A percentile compares a stretch with the other conserved stretches of the same genome.
Conservation (phyloP, 73 alveolate genomes). For the Breviolum minutum region DNA sequence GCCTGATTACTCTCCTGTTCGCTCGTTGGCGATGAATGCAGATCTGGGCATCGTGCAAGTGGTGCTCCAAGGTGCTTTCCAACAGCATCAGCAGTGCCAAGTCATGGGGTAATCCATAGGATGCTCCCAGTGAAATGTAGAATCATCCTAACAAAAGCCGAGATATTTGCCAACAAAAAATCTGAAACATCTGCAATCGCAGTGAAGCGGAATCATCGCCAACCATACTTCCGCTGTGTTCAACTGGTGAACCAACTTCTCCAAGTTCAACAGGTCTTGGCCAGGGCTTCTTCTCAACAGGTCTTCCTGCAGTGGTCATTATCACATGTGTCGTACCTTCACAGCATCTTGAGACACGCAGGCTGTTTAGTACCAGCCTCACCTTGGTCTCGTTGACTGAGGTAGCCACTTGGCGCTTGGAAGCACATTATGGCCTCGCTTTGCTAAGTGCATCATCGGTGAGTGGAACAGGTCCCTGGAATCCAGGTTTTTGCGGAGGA, state of each 20-base stretch:
- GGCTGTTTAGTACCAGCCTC: too few relatives aligned
- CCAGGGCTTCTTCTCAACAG: constrained; percentile 83
- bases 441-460: constrained; percentile 56
- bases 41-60: constrained; percentile 80
- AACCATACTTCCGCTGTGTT: too few relatives aligned
- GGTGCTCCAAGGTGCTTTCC: constrained; percentile 48
- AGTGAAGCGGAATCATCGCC: too few relatives aligned
- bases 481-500: too few relatives aligned
- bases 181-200: too few relatives aligned
- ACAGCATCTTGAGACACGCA: not conserved
- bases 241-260: too few relatives aligned
- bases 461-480: constrained; percentile 50
- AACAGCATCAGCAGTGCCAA: not conserved
- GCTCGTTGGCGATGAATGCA: constrained; percentile 63
- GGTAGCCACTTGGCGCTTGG: constrained; percentile 79
- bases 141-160: too few relatives aligned
- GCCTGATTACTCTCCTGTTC: constrained; percentile 72
- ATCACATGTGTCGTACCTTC: constrained; percentile 43
- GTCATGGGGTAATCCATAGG: too few relatives aligned
- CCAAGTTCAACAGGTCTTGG: constrained; percentile 15
- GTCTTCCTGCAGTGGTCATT: constrained; percentile 75
- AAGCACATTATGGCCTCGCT: constrained; percentile 46
- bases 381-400: not conserved
- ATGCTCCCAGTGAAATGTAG: too few relatives aligned
- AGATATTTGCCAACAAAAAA: too few relatives aligned